A percentile compares a stretch with the other conserved stretches of the same genome.
Conservation (phyloP, 352 stramenopile species). For the Globisporangium radiosum region DNA sequence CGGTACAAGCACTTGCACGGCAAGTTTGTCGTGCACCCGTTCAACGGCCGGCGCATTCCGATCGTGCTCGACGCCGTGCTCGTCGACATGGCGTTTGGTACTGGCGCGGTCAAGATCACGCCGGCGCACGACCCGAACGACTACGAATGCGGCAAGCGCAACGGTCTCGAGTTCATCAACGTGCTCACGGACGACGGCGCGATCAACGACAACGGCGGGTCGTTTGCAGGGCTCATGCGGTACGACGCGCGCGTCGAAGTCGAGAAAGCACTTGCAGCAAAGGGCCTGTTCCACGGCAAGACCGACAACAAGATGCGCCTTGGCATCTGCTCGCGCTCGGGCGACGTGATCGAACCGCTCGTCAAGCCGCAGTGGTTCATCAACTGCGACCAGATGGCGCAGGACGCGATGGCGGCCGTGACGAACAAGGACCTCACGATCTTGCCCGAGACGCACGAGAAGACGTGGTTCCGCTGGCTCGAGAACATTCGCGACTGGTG, state of each 20-base stretch:
- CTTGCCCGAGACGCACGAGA: conserved; percentile 86
- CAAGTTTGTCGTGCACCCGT: conserved; percentile 97
- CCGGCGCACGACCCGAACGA: conserved; percentile 99
- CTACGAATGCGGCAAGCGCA: conserved; percentile 96
- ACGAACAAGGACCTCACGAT: conserved; percentile 81
- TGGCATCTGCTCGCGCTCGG: conserved; percentile 95
- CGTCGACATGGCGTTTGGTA: conserved; percentile 99
- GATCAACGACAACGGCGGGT: conserved; percentile 92
- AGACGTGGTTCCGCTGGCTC: conserved; percentile 97
- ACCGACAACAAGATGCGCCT: conserved; percentile 98
- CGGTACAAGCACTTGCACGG: conserved; percentile 98
- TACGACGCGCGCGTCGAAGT: conserved; percentile 86
- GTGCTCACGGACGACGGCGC: conserved; percentile 95
- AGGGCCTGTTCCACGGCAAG: conserved; percentile 96
- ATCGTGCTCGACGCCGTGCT: conserved; percentile 95
- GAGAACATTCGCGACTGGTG: conserved; percentile 99
- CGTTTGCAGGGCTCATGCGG: conserved; percentile 83
- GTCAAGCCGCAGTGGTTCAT: conserved; percentile 98
- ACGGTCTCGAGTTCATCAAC: conserved; percentile 97
- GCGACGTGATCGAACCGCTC: conserved; percentile 99
- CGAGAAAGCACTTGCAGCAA: conserved; percentile 90
- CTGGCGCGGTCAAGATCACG: conserved; percentile 98
- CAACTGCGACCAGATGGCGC: conserved; percentile 60
- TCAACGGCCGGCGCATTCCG: conserved; percentile 95
- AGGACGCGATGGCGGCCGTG: conserved; percentile 77